Evolutionary conservation across 2,329 filamentous ascomycete genomes (phyloP).

Genomic region (Thelonectria olida): DNA sequence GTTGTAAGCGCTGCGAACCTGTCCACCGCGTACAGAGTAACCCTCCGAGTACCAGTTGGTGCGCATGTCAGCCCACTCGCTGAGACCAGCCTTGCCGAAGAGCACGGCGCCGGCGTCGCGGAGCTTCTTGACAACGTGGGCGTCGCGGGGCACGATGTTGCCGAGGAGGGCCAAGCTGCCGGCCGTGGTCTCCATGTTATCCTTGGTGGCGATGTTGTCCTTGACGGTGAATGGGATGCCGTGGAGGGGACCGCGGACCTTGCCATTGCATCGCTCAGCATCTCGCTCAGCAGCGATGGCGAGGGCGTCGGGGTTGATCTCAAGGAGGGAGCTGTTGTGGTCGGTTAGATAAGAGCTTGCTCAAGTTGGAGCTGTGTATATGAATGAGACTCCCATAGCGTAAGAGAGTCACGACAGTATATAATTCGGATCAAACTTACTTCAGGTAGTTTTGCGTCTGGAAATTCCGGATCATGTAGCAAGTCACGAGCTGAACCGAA

Average conservation of each 20-base stretch:
- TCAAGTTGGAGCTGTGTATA: too few species aligned
- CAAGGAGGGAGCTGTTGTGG: slow-evolving; percentile 61
- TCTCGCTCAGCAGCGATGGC: slow-evolving; percentile 70
- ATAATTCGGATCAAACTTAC: slow-evolving; percentile 56
- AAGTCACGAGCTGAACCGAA: slow-evolving; percentile 65
- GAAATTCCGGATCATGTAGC: slow-evolving; percentile 68
- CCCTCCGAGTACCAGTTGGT: slow-evolving; percentile 74
- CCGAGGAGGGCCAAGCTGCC: slow-evolving; percentile 75
- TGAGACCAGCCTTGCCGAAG: slow-evolving; percentile 75
- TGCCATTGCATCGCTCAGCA: slow-evolving; percentile 64
- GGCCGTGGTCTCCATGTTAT: slow-evolving; percentile 81
- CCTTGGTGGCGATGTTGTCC: slow-evolving; percentile 73
- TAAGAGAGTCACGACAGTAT: too few species aligned
- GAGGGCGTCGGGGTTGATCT: slow-evolving; percentile 74
- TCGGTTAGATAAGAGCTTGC: neutral
- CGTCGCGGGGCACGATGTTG: slow-evolving; percentile 73
- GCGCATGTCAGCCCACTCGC: slow-evolving; percentile 80
- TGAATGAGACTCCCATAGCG: too few species aligned
- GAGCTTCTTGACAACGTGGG: slow-evolving; percentile 68
- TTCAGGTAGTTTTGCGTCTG: slow-evolving; percentile 74
- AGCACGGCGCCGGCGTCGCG: slow-evolving; percentile 74
- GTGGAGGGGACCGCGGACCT: slow-evolving; percentile 72
- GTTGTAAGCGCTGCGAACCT: slow-evolving; percentile 74
- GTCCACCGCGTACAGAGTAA: slow-evolving; percentile 71
- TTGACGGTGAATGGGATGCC: slow-evolving; percentile 81